Percentiles rank a stretch among this genome's conserved stretches.
phyloP scores from a whole-genome alignment of 2,329 filamentous ascomycete species.

The Penicillium occitanis region DNA sequence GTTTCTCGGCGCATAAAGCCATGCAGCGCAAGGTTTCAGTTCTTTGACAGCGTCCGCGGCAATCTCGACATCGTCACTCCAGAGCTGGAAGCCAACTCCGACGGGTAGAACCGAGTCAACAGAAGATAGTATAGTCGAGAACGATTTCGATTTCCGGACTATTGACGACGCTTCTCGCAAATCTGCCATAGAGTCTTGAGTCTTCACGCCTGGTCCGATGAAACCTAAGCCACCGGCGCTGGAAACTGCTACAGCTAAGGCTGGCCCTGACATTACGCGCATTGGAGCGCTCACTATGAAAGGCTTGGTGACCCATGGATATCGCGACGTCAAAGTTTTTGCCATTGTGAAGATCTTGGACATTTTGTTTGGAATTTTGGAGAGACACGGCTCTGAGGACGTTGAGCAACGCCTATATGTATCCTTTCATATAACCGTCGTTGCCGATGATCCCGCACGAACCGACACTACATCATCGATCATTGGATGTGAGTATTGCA shows the following conservation, averaged over 20 bases:
- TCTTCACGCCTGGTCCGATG: slow-evolving; percentile 56
- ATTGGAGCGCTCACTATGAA: slow-evolving; percentile 68
- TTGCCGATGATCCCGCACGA: slow-evolving; percentile 15
- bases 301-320: slow-evolving; percentile 60
- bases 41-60: slow-evolving; percentile 34
- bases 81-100: slow-evolving; percentile 46
- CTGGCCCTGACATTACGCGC: slow-evolving; percentile 62
- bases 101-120: slow-evolving; percentile 33
- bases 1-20: slow-evolving; percentile 43
- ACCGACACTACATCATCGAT: slow-evolving; percentile 3
- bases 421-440: not conserved
- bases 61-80: slow-evolving; percentile 38
- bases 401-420: not conserved
- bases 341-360: slow-evolving; percentile 8
- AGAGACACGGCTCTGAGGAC: not conserved
- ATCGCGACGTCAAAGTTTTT: slow-evolving; percentile 6
- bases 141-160: slow-evolving; percentile 26
- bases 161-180: slow-evolving; percentile 32
- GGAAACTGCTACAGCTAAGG: slow-evolving; percentile 62
- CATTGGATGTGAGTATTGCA: not conserved
- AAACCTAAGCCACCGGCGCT: slow-evolving; percentile 57
- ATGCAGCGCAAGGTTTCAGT: slow-evolving; percentile 43
- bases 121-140: slow-evolving; percentile 8
- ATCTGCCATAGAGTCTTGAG: slow-evolving; percentile 32
- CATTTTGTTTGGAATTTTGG: not conserved